Evolutionary conservation across 805 yeast genomes (phyloP).

Genomic region (Saccharomycopsis malanga): DNA sequence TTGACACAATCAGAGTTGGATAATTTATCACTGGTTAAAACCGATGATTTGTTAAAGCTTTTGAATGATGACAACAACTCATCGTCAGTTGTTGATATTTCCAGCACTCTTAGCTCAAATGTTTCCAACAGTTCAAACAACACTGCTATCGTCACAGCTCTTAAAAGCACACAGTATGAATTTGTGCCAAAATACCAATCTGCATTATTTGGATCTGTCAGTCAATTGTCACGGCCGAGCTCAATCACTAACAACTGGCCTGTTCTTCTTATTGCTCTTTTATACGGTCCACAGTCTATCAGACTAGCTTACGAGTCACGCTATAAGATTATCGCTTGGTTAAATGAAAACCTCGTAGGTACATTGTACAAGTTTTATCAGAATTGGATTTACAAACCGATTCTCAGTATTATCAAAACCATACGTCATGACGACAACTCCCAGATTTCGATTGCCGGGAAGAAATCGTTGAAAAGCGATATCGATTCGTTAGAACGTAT

Average conservation of each 20-base stretch:
- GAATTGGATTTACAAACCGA: slow-evolving; percentile 81
- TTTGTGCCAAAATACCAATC: not conserved
- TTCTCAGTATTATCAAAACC: slow-evolving; percentile 62
- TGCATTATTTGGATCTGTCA: not conserved
- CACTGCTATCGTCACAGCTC: not conserved
- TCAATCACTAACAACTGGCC: slow-evolving; percentile 62
- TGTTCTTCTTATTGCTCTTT: slow-evolving; percentile 31
- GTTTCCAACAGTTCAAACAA: not conserved
- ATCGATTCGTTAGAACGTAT: slow-evolving; percentile 76
- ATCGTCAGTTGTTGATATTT: not conserved
- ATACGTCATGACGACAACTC: slow-evolving; percentile 77
- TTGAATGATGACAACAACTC: not conserved
- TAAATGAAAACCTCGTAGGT: slow-evolving; percentile 51
- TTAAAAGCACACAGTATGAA: not conserved
- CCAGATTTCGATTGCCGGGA: slow-evolving; percentile 69
- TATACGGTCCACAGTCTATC: slow-evolving; percentile 50
- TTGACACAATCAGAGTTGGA: not conserved
- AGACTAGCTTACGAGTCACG: slow-evolving; percentile 43
- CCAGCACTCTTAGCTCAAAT: not conserved
- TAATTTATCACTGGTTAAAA: slow-evolving; percentile 6
- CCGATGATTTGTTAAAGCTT: not conserved
- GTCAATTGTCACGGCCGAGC: slow-evolving; percentile 31
- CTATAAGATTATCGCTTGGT: slow-evolving; percentile 47
- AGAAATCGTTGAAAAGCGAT: slow-evolving; percentile 72
- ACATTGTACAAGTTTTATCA: slow-evolving; percentile 58